A percentile compares a stretch with the other conserved stretches of the same genome.
Evolutionary conservation across 768 basidiomycete genomes (phyloP).

Genomic region (Serendipita sp.): DNA sequence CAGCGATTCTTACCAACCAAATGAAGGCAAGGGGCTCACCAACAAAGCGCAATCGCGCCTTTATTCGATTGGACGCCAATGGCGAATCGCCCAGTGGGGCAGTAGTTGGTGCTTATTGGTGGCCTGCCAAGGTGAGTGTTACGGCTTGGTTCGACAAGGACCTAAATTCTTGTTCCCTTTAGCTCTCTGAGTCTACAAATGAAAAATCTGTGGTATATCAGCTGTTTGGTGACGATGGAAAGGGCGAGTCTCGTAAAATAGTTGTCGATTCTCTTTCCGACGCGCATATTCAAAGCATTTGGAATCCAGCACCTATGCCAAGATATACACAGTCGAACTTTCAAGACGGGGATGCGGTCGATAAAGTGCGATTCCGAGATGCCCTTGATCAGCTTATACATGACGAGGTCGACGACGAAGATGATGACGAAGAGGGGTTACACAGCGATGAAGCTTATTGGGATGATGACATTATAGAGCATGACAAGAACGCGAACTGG

Average conservation of each 20-base stretch:
- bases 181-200: background rate
- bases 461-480: background rate
- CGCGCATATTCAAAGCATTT: background rate
- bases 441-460: background rate
- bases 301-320: background rate
- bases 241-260: background rate
- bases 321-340: background rate
- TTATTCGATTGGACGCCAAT: background rate
- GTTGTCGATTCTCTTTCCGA: background rate
- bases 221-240: background rate
- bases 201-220: background rate
- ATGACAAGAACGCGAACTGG: background rate
- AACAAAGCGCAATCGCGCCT: background rate
- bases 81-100: background rate
- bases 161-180: background rate
- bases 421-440: background rate
- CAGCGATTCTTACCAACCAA: too few species aligned
- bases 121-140: background rate
- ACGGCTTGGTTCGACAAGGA: background rate
- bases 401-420: conserved; percentile 1
- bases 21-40: background rate
- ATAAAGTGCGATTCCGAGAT: background rate
- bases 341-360: background rate
- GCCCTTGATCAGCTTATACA: background rate
- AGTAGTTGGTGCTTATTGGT: background rate